phyloP scores from a whole-genome alignment of 2,329 filamentous ascomycete species.

The Sporothrix humicola region DNA sequence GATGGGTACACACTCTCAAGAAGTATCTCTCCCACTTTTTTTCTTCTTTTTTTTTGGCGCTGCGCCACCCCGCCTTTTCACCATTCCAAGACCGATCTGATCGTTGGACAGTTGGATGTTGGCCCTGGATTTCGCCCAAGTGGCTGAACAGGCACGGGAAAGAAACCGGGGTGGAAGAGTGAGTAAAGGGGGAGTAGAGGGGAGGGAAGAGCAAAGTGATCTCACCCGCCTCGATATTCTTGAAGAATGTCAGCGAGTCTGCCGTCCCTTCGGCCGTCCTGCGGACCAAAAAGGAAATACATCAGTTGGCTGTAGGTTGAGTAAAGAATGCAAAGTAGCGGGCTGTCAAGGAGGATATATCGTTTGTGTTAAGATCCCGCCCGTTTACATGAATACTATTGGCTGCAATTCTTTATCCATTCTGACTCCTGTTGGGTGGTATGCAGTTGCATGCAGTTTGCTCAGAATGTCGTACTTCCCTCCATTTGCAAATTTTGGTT shows the following conservation, averaged over 20 bases:
- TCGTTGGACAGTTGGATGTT: not conserved
- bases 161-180: not conserved
- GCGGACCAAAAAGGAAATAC: not conserved
- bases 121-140: not conserved
- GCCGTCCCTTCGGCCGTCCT: not conserved
- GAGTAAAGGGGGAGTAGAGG: too few species aligned
- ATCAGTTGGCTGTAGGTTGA: not conserved
- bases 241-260: not conserved
- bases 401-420: not conserved
- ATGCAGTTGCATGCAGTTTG: too few species aligned
- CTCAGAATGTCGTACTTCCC: too few species aligned
- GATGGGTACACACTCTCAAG: not conserved
- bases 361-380: not conserved
- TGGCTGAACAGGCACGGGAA: not conserved
- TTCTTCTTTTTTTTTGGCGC: not conserved
- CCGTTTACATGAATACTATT: not conserved
- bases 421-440: not conserved
- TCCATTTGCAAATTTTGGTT: not conserved
- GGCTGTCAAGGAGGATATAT: not conserved
- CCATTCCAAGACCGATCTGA: not conserved
- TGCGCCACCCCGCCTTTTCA: conserved; percentile 20
- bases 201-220: not conserved
- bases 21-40: too few species aligned
- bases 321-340: not conserved
- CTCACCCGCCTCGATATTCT: not conserved